phyloP scores from a whole-genome alignment of 2,329 filamentous ascomycete genomes.

The Penicillium sp. region DNA sequence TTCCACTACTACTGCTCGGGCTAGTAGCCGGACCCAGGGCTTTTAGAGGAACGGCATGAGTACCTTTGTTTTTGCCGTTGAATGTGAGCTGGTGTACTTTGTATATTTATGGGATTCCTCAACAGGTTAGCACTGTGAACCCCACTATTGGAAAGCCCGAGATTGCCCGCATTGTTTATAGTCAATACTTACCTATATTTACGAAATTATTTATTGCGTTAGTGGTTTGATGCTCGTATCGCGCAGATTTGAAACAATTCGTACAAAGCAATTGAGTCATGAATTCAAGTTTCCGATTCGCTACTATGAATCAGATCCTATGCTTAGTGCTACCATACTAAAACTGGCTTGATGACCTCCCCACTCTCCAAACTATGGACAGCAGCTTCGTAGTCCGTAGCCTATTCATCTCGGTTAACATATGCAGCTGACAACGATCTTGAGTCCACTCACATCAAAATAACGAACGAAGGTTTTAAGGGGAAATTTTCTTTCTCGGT shows the following conservation, averaged over 20 bases:
- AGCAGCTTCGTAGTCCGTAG: neutral
- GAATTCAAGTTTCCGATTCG: too few relatives aligned
- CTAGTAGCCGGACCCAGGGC: neutral
- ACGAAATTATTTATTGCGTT: too few relatives aligned
- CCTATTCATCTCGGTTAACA: neutral
- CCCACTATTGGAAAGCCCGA: neutral
- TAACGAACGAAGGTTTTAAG: conserved; percentile 14
- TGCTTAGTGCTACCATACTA: conserved; percentile 5
- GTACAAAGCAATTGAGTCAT: too few relatives aligned
- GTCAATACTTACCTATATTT: neutral
- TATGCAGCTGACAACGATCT: too few relatives aligned
- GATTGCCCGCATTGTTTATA: neutral
- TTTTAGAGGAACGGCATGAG: neutral
- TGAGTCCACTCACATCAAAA: conserved; percentile 5
- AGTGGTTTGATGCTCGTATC: too few relatives aligned
- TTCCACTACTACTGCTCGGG: conserved; percentile 1
- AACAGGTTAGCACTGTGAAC: neutral
- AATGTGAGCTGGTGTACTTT: neutral
- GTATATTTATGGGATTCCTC: neutral
- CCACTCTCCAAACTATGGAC: neutral
- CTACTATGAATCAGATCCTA: too few relatives aligned
- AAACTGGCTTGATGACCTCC: conserved; percentile 3
- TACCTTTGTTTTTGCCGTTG: neutral
- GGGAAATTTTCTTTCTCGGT: conserved; percentile 17
- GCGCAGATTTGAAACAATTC: too few relatives aligned